Percentiles rank a stretch among this genome's conserved stretches.
Evolutionary conservation across 2,329 filamentous ascomycete genomes (phyloP).

Genomic region (Epichloe amarillans): DNA sequence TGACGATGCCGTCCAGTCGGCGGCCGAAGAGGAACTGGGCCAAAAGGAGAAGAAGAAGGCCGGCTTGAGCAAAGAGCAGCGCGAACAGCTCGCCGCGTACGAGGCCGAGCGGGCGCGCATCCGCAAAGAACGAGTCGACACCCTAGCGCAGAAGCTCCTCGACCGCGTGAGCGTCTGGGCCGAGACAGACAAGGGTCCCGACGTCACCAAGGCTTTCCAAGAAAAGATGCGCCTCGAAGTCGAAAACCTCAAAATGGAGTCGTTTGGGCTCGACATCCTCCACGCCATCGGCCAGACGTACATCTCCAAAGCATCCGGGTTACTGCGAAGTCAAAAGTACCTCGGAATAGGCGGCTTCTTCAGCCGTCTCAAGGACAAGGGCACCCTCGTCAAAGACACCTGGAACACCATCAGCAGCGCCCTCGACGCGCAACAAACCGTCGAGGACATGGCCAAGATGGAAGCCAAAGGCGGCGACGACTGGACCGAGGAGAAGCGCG

Average conservation of each 20-base stretch:
- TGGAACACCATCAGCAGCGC: slow-evolving; percentile 96
- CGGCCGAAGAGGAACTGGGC: slow-evolving; percentile 40
- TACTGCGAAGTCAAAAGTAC: slow-evolving; percentile 93
- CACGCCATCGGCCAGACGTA: slow-evolving; percentile 92
- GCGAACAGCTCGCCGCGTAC: slow-evolving; percentile 78
- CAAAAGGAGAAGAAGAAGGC: slow-evolving; percentile 70
- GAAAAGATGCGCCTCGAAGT: slow-evolving; percentile 91
- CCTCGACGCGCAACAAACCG: slow-evolving; percentile 93
- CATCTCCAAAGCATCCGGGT: slow-evolving; percentile 69
- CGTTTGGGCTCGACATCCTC: slow-evolving; percentile 88
- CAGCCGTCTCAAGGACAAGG: slow-evolving; percentile 88
- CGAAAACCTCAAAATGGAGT: slow-evolving; percentile 98
- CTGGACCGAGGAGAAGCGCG: slow-evolving; percentile 95
- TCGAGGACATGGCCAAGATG: slow-evolving; percentile 96
- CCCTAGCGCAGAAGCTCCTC: slow-evolving; percentile 68
- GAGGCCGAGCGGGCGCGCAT: slow-evolving; percentile 74
- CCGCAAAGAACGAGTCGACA: slow-evolving; percentile 81
- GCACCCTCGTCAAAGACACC: slow-evolving; percentile 90
- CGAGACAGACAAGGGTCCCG: slow-evolving; percentile 78
- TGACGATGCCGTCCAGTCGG: slow-evolving; percentile 58
- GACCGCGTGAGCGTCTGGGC: slow-evolving; percentile 92
- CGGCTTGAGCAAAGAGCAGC: slow-evolving; percentile 78
- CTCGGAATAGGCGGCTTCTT: slow-evolving; percentile 94
- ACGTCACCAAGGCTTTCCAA: slow-evolving; percentile 81
- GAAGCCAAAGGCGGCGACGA: slow-evolving; percentile 92